Conservation (phyloP, 768 basidiomycete species). For the Lenzites betulinus region DNA sequence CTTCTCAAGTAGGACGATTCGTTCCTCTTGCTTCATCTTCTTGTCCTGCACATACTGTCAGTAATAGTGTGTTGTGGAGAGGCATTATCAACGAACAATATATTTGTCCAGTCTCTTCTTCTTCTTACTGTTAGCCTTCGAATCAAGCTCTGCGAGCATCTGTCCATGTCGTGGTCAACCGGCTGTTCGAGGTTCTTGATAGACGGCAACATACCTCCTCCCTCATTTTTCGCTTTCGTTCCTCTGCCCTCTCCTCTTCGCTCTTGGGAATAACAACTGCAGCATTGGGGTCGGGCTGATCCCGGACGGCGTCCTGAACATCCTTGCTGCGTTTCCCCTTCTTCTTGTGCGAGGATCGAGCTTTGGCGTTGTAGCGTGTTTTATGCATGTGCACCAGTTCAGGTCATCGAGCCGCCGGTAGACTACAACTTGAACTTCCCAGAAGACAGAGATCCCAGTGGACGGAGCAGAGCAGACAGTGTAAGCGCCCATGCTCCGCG, state of each 20-base stretch:
- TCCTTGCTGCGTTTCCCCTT: constrained; percentile 24
- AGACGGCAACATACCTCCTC: constrained; percentile 53
- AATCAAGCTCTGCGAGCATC: constrained; percentile 52
- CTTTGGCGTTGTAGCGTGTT: constrained; percentile 30
- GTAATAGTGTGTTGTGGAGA: background rate
- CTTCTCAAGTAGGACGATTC: constrained; percentile 74
- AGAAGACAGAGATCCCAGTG: background rate
- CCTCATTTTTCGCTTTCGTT: constrained; percentile 58
- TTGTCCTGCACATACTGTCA: constrained; percentile 61
- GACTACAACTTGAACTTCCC: background rate
- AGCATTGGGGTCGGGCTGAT: constrained; percentile 54
- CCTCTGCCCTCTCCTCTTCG: constrained; percentile 59
- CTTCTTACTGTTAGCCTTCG: constrained; percentile 82
- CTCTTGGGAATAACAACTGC: constrained; percentile 59
- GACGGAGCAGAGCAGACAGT: background rate
- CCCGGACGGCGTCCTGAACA: constrained; percentile 19
- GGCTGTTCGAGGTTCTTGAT: background rate
- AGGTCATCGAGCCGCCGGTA: too few relatives aligned
- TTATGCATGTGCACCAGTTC: background rate
- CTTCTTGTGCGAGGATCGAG: constrained; percentile 32
- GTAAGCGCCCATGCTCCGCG: background rate
- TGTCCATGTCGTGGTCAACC: background rate
- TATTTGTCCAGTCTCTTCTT: constrained; percentile 90
- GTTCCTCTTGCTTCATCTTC: constrained; percentile 90
- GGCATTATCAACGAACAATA: constrained; percentile 57